These are phyloP conservation scores for Exophiala oligosperma DNA, from an alignment of 2,329 filamentous ascomycete species.

Conservation along the genomic window DNA sequence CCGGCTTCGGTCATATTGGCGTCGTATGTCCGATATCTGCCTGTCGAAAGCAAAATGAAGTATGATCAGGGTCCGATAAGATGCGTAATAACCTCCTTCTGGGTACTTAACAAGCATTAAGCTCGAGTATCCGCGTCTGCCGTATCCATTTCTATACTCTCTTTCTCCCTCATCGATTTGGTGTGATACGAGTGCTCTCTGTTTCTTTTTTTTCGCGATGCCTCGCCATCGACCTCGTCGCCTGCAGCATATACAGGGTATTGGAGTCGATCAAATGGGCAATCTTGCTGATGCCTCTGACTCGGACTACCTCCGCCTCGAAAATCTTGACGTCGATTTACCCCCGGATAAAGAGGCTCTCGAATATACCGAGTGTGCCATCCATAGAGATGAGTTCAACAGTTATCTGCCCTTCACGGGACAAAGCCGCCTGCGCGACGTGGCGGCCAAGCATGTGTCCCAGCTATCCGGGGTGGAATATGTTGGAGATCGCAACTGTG, in stretches of 20 bases:
- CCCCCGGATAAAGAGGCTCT: conserved; percentile 7
- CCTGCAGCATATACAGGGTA: conserved; percentile 6
- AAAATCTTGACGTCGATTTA: conserved; percentile 18
- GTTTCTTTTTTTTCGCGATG: not conserved
- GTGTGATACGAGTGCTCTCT: too few relatives aligned
- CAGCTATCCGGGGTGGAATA: conserved; percentile 5
- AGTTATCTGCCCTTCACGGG: conserved; percentile 19
- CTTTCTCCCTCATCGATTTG: too few relatives aligned
- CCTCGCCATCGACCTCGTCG: conserved; percentile 5
- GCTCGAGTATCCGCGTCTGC: too few relatives aligned
- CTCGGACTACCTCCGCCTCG: conserved; percentile 6
- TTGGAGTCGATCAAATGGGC: conserved; percentile 19
- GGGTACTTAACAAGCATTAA: too few relatives aligned
- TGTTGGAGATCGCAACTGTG: conserved; percentile 11
- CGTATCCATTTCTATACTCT: too few relatives aligned
- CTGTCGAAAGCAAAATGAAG: too few relatives aligned
- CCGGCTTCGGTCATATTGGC: too few relatives aligned
- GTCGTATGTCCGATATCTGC: too few relatives aligned
- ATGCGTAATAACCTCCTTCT: too few relatives aligned
- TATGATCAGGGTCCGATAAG: too few relatives aligned
- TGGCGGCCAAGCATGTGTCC: conserved; percentile 10
- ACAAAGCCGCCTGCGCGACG: conserved; percentile 8
- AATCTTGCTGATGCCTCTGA: conserved; percentile 8
- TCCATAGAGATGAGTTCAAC: conserved; percentile 11
- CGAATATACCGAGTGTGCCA: not conserved